A percentile compares a stretch with the other conserved stretches of the same genome.
phyloP scores from a whole-genome alignment of 768 basidiomycete genomes.

The Xanthoconium purpureum region DNA sequence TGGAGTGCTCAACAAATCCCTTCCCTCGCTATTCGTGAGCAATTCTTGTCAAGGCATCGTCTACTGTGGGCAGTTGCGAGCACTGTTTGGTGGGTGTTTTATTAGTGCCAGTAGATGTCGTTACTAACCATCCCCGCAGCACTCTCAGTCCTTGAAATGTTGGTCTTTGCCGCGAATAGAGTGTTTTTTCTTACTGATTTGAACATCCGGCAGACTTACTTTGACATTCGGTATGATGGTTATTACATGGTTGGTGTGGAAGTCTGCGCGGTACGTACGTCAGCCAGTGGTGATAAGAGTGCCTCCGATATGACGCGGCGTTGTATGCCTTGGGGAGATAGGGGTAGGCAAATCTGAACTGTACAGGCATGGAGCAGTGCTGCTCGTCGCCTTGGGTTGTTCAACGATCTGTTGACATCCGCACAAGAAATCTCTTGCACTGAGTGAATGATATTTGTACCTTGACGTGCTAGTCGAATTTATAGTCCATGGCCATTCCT shows the following conservation, averaged over 20 bases:
- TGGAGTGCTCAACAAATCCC: conserved; percentile 46
- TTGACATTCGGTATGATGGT: conserved; percentile 48
- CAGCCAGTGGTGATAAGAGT: conserved; percentile 30
- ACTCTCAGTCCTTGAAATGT: conserved; percentile 56
- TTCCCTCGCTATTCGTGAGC: conserved; percentile 42
- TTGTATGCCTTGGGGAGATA: conserved; percentile 2
- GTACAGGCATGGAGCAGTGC: neutral
- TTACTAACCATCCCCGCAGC: conserved; percentile 27
- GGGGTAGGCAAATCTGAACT: conserved; percentile 3
- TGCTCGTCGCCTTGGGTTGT: neutral
- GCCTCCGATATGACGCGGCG: conserved; percentile 18
- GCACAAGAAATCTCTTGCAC: neutral
- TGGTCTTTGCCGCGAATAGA: conserved; percentile 15
- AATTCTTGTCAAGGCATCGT: conserved; percentile 41
- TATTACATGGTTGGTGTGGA: conserved; percentile 52
- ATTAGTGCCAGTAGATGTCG: too few relatives aligned
- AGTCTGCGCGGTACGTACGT: conserved; percentile 41
- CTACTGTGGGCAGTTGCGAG: conserved; percentile 57
- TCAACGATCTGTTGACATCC: neutral
- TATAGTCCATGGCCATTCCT: conserved; percentile 2
- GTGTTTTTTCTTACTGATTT: conserved; percentile 7
- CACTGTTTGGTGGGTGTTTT: conserved; percentile 46
- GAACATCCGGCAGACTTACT: conserved; percentile 34
- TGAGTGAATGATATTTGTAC: neutral
- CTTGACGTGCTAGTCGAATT: neutral